Conservation (phyloP, 371 early-diverging fungal genomes). For the Zychaea mexicana region DNA sequence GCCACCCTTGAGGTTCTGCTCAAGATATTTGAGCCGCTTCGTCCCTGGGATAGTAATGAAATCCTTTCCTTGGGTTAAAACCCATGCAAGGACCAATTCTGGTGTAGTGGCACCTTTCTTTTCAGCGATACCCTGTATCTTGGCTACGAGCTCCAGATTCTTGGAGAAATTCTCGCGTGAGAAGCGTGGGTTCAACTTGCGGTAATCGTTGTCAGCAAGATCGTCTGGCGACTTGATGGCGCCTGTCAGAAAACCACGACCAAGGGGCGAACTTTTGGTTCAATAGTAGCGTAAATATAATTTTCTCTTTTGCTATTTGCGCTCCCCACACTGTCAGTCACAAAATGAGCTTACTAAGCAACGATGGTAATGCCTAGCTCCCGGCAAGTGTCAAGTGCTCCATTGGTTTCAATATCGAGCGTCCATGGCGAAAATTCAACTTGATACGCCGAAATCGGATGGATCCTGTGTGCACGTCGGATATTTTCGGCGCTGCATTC, state of each 20-base stretch:
- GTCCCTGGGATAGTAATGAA: constrained; percentile 62
- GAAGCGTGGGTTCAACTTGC: constrained; percentile 53
- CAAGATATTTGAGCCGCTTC: constrained; percentile 20
- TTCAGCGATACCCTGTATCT: constrained; percentile 40
- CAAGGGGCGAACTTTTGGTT: constrained; percentile 40
- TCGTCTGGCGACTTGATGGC: constrained; percentile 44
- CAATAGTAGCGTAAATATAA: background rate
- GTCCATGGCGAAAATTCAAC: constrained; percentile 58
- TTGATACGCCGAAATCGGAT: constrained; percentile 66
- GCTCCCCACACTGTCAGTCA: too few species aligned
- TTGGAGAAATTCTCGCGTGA: constrained; percentile 46
- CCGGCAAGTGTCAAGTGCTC: constrained; percentile 48
- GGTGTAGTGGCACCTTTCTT: constrained; percentile 19
- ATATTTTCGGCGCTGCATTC: constrained; percentile 56
- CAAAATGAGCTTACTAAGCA: constrained; percentile 31
- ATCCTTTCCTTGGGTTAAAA: constrained; percentile 43
- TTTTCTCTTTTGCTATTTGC: too few species aligned
- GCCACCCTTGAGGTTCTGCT: background rate
- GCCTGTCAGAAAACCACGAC: constrained; percentile 64
- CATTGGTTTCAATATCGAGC: constrained; percentile 55
- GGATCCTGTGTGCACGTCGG: constrained; percentile 61
- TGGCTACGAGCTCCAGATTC: constrained; percentile 56
- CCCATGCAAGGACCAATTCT: constrained; percentile 62
- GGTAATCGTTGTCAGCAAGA: constrained; percentile 43
- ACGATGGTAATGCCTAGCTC: constrained; percentile 64